These are phyloP conservation scores for Cutaneotrichosporon sp. DNA, from an alignment of 1,284 basidiomycete genomes.

Conservation along the genomic window DNA sequence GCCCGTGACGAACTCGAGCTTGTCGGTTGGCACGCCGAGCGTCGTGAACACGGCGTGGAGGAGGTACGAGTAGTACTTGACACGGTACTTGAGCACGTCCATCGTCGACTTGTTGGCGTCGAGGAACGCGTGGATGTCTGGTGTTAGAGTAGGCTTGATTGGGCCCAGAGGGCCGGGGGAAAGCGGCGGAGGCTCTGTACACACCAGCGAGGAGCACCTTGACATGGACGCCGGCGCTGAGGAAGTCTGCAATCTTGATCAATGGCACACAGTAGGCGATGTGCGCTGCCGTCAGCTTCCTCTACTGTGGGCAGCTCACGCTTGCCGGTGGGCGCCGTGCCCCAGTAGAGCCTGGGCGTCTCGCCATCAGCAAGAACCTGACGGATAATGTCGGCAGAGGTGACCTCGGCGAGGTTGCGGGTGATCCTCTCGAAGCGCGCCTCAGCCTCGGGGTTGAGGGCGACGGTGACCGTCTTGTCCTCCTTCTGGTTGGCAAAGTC, in stretches of 20 bases:
- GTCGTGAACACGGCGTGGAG: slow-evolving; percentile 80
- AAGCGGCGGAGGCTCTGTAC: slow-evolving; percentile 31
- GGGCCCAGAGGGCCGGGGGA: too few species aligned
- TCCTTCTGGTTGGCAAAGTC: slow-evolving; percentile 28
- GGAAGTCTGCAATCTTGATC: slow-evolving; percentile 95
- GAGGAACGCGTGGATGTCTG: slow-evolving; percentile 94
- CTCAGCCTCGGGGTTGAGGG: slow-evolving; percentile 51
- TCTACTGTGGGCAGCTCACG: slow-evolving; percentile 74
- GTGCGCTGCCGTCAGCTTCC: slow-evolving; percentile 65
- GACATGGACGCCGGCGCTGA: slow-evolving; percentile 86
- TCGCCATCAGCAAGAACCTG: slow-evolving; percentile 76
- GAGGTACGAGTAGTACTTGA: slow-evolving; percentile 85
- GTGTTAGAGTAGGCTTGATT: neutral
- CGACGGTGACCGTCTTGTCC: slow-evolving; percentile 29
- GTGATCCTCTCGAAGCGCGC: slow-evolving; percentile 85
- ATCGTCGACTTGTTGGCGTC: slow-evolving; percentile 97
- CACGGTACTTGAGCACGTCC: slow-evolving; percentile 87
- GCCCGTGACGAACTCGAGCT: slow-evolving; percentile 82
- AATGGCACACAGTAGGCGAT: slow-evolving; percentile 96
- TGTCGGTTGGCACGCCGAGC: slow-evolving; percentile 86
- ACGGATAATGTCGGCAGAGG: slow-evolving; percentile 82
- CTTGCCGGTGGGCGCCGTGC: slow-evolving; percentile 89
- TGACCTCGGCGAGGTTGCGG: slow-evolving; percentile 80
- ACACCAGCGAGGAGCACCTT: slow-evolving; percentile 85
- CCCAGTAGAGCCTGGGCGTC: slow-evolving; percentile 84